Evolutionary conservation across 345 rosid species (phyloP), one percentile per base, ranked within the genome.

Genomic region (Syzygium oleosum): DNA sequence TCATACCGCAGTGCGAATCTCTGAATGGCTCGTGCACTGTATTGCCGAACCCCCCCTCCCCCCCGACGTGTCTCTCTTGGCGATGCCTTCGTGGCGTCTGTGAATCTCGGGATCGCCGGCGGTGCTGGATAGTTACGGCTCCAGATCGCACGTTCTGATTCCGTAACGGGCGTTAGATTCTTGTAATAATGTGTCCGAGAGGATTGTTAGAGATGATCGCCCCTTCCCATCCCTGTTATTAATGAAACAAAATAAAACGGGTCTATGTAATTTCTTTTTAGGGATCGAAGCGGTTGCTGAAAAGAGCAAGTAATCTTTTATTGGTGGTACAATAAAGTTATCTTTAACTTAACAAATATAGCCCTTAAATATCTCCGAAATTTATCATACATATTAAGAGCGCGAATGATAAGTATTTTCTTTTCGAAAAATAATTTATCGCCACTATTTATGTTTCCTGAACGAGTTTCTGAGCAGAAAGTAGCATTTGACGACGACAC

Each of bases 11-110:
- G 1, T 3, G 0, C 5, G 6, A 34, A 17, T 25, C 25, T 68
- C 41, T 12, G 11, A 9, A 68, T 34, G 3, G 12, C 79, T 2
- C 4, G 1, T 4, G 43, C 0, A 2, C 2, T 5, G 0, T 73
- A 5, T 9, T 19, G 7, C 2, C 14, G 13, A 73, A 16, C 43
- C 23, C 46, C 46, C 3, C 43, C 43, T 3, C 1, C 1, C 43
- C 43, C 59, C 5, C 79, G 3, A 16, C 12, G 2, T 19, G 1
- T 16, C 5, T 68, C 6, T 68, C 12, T 11, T 3, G 41, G 21
- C 21, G 1, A 63, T 43, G 19, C 13, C 41, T n/a, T 29, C 10
- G 21, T 15, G 6, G 41, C 41, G 15, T 65, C 23, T 31, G 0
- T 1, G 7, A 8, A 38, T 34, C 16, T 31, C 16, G 43, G 12